Base-by-base conservation (phyloP, 73 alveolate genomes). In the Paramecium pentaurelia region DNA sequence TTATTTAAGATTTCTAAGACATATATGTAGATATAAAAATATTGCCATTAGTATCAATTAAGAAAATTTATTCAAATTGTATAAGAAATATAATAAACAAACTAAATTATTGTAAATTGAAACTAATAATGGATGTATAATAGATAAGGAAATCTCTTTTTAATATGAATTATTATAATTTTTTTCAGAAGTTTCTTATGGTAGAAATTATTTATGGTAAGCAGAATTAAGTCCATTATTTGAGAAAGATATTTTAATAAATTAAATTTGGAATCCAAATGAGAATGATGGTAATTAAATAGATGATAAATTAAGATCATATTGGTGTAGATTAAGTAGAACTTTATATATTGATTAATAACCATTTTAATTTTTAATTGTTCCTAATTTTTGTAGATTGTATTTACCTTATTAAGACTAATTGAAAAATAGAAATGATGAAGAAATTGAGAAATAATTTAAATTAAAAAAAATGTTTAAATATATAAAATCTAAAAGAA, bases 1-100 rank as follows among this genome's bases (percentile, higher is more conserved):
- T 20, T 89, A 89, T 44, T 22, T 71, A 11, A 70, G 92, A 89
- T 89, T 89, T 44, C 47, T 89, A 44, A 71, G 92, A 45, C 30
- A 60, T 16, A 49, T 89, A 1, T 89, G 94, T 60, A 42, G 77
- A 47, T 89, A 20, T 71, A 89, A 89, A 30, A 30, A 89, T 14
- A 45, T 37, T n/a, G 94, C 89, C 9, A 40, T 89, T 44, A 45
- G 88, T 12, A 89, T 89, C 28, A 89, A 89, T 51, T 45, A 89
- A 51, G 94, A 89, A 40, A 89, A 71, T 44, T 20, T 89, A 25
- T 89, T 12, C 16, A 89, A 89, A 49, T 36, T 80, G 28, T 80
- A 80, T 36, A 80, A 40, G 32, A 42, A 47, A 42, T 80, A 25
- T 80, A 45, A 45, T 44, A 42, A 25, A 32, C 8, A 73, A 73